Evolutionary conservation across 768 basidiomycete genomes (phyloP).

Genomic region (Mrakia gelida): DNA sequence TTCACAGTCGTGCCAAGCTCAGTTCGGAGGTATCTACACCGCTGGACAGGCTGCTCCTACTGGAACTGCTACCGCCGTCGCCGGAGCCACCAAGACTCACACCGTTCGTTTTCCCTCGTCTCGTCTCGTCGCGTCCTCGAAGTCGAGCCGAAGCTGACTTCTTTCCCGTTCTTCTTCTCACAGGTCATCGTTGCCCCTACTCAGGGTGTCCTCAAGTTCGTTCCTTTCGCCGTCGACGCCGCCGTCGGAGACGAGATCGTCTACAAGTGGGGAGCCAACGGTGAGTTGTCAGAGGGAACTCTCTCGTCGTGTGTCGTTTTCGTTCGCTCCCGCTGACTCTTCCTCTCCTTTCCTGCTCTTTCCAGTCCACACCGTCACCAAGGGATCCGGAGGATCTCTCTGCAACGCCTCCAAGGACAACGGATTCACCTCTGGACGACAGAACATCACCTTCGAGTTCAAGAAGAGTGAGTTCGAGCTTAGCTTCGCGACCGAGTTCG

Average conservation of each 20-base stretch:
- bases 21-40: neutral
- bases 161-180: neutral
- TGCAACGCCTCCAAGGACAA: conserved; percentile 67
- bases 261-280: conserved; percentile 3
- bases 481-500: conserved; percentile 51
- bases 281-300: too few species aligned
- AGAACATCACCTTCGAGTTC: conserved; percentile 50
- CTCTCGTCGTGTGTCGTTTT: too few species aligned
- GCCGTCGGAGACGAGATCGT: conserved; percentile 60
- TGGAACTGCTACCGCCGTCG: neutral
- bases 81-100: conserved; percentile 19
- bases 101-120: neutral
- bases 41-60: neutral
- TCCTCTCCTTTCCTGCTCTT: too few species aligned
- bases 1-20: neutral
- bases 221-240: conserved; percentile 71
- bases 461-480: neutral
- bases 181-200: conserved; percentile 68
- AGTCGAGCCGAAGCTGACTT: neutral
- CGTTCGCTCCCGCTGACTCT: too few species aligned
- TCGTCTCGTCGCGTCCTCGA: neutral
- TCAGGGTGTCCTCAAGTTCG: conserved; percentile 50
- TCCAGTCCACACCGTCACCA: conserved; percentile 67
- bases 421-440: conserved; percentile 62
- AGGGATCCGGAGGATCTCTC: conserved; percentile 60